Conservation (phyloP, 2,329 filamentous ascomycete genomes). For the Cladosporium sp. region DNA sequence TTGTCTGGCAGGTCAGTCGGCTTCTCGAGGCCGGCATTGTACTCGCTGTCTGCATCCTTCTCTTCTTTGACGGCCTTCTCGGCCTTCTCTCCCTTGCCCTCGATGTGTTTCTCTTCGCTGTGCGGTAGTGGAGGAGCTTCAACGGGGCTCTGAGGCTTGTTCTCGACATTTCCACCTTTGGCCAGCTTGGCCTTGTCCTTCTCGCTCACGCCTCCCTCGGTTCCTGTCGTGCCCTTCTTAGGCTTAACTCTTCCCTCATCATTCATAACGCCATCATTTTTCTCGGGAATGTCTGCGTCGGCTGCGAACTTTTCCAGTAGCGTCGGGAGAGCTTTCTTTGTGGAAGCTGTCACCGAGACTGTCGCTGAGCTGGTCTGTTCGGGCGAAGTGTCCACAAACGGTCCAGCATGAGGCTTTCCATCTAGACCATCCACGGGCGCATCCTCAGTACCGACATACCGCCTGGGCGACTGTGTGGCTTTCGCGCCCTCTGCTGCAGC, state of each 20-base stretch:
- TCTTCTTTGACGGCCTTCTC: slow-evolving; percentile 38
- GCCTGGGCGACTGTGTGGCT: slow-evolving; percentile 34
- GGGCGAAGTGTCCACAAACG: slow-evolving; percentile 62
- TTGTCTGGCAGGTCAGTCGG: slow-evolving; percentile 70
- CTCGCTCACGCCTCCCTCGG: slow-evolving; percentile 83
- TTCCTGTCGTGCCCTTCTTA: slow-evolving; percentile 83
- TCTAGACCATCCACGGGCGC: slow-evolving; percentile 90
- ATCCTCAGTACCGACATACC: slow-evolving; percentile 64
- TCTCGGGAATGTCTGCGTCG: slow-evolving; percentile 54
- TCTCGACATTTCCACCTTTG: slow-evolving; percentile 65
- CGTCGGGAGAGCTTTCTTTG: slow-evolving; percentile 36
- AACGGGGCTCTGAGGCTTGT: slow-evolving; percentile 80
- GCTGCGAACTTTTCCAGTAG: slow-evolving; percentile 37
- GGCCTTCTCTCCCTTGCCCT: slow-evolving; percentile 26
- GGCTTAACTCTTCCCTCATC: slow-evolving; percentile 74
- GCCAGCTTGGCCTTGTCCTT: slow-evolving; percentile 76
- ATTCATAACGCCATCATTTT: slow-evolving; percentile 85
- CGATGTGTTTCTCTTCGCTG: slow-evolving; percentile 72
- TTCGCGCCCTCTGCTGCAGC: slow-evolving; percentile 19
- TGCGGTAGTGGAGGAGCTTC: slow-evolving; percentile 80
- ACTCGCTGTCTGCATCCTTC: slow-evolving; percentile 40
- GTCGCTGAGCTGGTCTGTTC: slow-evolving; percentile 30
- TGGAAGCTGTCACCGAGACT: slow-evolving; percentile 30
- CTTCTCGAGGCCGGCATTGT: slow-evolving; percentile 41
- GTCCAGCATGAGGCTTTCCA: slow-evolving; percentile 88